A percentile compares a stretch with the other conserved stretches of the same genome.
phyloP scores from a whole-genome alignment of 139 green algal genomes.

The Protoeuglena noctilucae region DNA sequence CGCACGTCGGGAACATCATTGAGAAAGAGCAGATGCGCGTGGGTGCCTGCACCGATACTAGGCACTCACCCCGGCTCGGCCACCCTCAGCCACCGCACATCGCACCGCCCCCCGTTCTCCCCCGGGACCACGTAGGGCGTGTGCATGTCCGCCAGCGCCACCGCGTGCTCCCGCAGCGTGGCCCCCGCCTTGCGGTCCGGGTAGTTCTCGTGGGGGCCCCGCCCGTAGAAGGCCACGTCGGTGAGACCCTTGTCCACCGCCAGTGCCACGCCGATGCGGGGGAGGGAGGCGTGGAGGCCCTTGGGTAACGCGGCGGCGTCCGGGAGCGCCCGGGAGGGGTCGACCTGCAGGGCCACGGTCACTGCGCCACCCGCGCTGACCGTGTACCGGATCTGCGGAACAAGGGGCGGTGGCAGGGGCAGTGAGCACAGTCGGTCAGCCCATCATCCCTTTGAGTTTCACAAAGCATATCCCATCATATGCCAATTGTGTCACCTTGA shows the following conservation, averaged over 20 bases:
- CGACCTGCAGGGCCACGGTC: neutral
- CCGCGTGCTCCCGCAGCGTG: slow-evolving; percentile 13
- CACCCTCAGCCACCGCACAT: slow-evolving; percentile 46
- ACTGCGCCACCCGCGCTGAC: neutral
- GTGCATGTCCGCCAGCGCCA: slow-evolving; percentile 32
- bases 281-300: neutral
- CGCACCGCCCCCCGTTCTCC: slow-evolving; percentile 51
- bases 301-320: neutral
- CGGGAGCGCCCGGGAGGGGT: neutral
- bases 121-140: slow-evolving; percentile 73
- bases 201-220: slow-evolving; percentile 85
- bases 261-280: slow-evolving; percentile 16
- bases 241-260: neutral
- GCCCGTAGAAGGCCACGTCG: slow-evolving; percentile 47
- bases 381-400: neutral
- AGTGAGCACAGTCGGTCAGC: neutral
- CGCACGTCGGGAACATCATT: no score
- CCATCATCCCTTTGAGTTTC: neutral
- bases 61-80: neutral
- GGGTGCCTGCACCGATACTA: no score
- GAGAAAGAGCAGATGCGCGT: no score
- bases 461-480: no score
- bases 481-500: no score
- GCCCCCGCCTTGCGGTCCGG: slow-evolving; percentile 53
- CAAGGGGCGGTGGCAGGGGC: neutral